A percentile compares a stretch with the other conserved stretches of the same genome.
phyloP scores from a whole-genome alignment of 768 basidiomycete species.

The Termitomyces sp. region DNA sequence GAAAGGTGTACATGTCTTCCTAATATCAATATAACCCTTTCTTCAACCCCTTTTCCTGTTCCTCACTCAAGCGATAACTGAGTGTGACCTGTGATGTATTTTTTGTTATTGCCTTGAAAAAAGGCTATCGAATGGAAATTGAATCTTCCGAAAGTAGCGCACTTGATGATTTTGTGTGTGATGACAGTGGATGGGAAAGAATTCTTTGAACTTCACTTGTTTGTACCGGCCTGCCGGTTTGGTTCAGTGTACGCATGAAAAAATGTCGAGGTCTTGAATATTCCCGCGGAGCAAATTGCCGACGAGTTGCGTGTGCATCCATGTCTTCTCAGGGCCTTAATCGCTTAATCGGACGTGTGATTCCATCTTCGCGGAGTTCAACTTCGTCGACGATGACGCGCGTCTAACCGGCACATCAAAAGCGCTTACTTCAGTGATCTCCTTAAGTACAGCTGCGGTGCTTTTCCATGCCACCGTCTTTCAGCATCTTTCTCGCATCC shows the following conservation, averaged over 20 bases:
- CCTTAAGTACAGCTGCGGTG: neutral
- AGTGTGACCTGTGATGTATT: too few species aligned
- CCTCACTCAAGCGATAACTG: too few species aligned
- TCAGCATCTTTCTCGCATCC: neutral
- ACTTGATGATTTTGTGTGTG: too few species aligned
- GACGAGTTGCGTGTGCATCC: neutral
- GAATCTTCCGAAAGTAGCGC: too few species aligned
- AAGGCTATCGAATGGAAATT: too few species aligned
- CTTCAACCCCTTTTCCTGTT: neutral
- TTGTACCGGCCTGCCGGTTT: too few species aligned
- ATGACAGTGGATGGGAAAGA: too few species aligned
- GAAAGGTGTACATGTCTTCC: constrained; percentile 11
- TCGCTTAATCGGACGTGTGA: neutral
- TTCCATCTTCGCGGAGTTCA: neutral
- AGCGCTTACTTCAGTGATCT: neutral
- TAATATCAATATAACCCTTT: neutral
- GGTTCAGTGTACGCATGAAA: too few species aligned
- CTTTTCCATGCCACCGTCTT: too few species aligned
- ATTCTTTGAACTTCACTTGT: too few species aligned
- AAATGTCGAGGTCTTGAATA: too few species aligned
- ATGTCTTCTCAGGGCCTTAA: neutral
- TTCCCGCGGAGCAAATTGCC: neutral
- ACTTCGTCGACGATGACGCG: neutral
- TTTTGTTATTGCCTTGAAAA: too few species aligned
- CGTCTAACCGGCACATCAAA: neutral